Evolutionary conservation across 805 yeast species (phyloP), one percentile per base, ranked within the genome.

Genomic region (Starmerella stigmatis): DNA sequence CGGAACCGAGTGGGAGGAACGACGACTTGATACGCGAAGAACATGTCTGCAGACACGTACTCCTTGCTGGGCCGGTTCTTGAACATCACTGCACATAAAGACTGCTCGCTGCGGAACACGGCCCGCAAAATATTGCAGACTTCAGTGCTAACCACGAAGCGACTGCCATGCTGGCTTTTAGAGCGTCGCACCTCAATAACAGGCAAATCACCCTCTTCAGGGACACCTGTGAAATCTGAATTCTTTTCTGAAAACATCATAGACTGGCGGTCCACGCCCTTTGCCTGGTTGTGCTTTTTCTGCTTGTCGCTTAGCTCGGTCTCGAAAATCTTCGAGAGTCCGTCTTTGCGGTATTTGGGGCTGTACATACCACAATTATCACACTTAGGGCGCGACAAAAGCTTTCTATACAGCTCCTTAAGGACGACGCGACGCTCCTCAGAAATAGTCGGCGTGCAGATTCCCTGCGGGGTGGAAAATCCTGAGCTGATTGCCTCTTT

Each of bases 1-100:
- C 99, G 76, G 71, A 92, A 92, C 64, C 97, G 74, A 2, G 97
- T 94, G 41, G 98, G 88, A 29, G 99, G 98, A 31, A 94, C 97
- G 32, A 86, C 80, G 47, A 92, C 68, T 4, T 86, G 79, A 55
- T 85, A 88, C 56, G 86, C 73, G 69, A 92, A 94, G 64, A 94
- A 92, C 72, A 85, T 74, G 59, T 89, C 96, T 16, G 95, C 81
- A 3, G 66, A 58, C 9, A 71, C 69, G 21, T 61, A 59, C 28
- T 70, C 68, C 45, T 63, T 69, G 20, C 68, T 60, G 20, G 96
- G 95, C 64, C 86, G 74, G 15, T 94, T 74, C 59, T 85, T 85
- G 76, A 89, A 92, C 40, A 92, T 66, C 50, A 74, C 79, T 49
- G 76, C 75, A 53, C 88, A 68, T 13, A 86, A 67, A 5, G 64